Conservation (phyloP, 2,329 filamentous ascomycete genomes). For the Colletotrichum incanum region DNA sequence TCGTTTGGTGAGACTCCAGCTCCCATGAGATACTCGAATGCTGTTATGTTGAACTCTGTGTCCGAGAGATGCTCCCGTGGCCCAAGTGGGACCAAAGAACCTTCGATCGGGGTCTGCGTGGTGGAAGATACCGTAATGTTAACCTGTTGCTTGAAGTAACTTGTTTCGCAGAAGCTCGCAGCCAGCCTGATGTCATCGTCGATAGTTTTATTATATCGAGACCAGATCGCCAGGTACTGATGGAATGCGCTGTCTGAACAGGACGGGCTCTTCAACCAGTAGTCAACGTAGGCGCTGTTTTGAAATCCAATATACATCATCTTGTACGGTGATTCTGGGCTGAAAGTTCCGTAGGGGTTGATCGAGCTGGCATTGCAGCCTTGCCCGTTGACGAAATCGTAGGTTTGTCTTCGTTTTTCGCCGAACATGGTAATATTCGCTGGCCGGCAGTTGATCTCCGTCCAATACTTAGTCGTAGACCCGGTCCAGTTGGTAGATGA, state of each 20-base stretch:
- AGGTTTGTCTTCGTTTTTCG: no score
- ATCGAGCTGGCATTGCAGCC: conserved; percentile 53
- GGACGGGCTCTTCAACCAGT: no score
- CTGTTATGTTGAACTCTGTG: conserved; percentile 53
- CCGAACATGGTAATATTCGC: no score
- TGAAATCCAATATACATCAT: conserved; percentile 62
- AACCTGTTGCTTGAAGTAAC: conserved; percentile 64
- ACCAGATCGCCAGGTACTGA: conserved; percentile 56
- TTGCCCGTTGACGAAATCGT: conserved; percentile 55
- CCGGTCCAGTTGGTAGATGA: conserved; percentile 49
- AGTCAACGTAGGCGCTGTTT: conserved; percentile 51
- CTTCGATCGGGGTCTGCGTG: no score
- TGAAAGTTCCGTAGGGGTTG: conserved; percentile 18
- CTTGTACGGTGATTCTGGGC: no score
- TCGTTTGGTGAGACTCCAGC: conserved; percentile 46
- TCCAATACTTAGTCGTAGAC: conserved; percentile 52
- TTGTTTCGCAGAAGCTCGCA: no score
- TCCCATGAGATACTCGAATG: conserved; percentile 53
- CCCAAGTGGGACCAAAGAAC: no score
- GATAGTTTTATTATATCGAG: no score
- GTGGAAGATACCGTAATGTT: no score
- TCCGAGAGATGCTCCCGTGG: conserved; percentile 41
- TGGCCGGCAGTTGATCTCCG: conserved; percentile 57
- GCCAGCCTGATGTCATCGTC: no score
- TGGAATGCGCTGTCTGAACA: no score